Base-by-base conservation (phyloP, 208 protist species). In the Trypanosomatidae sp. region DNA sequence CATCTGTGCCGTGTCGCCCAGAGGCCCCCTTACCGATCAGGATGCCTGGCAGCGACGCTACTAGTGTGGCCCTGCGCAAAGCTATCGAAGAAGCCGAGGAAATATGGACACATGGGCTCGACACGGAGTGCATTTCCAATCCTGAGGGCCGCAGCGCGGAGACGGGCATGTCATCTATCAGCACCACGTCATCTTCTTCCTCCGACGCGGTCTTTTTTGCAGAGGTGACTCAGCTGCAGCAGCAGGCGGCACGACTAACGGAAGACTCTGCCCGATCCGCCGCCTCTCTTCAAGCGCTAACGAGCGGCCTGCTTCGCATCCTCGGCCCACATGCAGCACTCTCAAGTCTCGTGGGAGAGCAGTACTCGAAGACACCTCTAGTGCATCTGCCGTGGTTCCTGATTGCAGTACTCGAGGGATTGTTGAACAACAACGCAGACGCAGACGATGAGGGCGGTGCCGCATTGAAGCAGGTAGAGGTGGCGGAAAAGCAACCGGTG, bases 181-280 rank as follows among this genome's bases (percentile, higher is more conserved):
- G 46, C 44, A 15, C n/a, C 13, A n/a, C 25, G 1, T 52, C 64
- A 28, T 68, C 64, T 22, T 50, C 62, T 28, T 44, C 64, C 19
- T 73, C 74, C 3, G 74, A 79, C 36, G 74, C 74, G 15, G 66
- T 70, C 30, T 79, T 79, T 44, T 73, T 69, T 28, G 66, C 68
- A 7, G 62, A 73, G 59, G 62, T 22, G 25, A 68, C 74, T 2
- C 74, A 73, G 36, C 28, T 79, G 74, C 74, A 66, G 28, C 50
- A 69, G 49, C 47, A 73, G 68, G 10, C 52, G 8, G 41, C 28
- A 25, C 74, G 67, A 6, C 62, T 79, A 19, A 55, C 67, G n/a
- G 74, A 73, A 13, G 74, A 79, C 30, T 58, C 62, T 50, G 68
- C 68, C 12, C 66, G 53, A 55, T 55, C 74, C 17, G 68, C 62